These are phyloP conservation scores for Arthroderma sp. DNA, from an alignment of 2,329 filamentous ascomycete species.

Conservation along the genomic window DNA sequence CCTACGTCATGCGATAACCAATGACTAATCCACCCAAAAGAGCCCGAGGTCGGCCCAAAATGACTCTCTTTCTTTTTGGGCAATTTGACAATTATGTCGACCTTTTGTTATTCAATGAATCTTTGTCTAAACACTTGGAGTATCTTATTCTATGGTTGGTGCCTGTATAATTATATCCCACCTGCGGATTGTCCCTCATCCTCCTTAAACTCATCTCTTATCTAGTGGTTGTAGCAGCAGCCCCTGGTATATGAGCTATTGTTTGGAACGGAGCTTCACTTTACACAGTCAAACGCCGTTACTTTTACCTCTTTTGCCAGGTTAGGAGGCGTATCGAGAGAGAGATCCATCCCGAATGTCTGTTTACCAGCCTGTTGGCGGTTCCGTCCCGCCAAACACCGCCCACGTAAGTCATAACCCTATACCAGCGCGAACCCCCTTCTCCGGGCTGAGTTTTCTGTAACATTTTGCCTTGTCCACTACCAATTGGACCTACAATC, in stretches of 20 bases:
- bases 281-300: no score
- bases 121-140: neutral
- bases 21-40: neutral
- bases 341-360: slow-evolving; percentile 21
- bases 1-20: neutral
- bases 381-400: slow-evolving; percentile 65
- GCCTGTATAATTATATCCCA: neutral
- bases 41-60: neutral
- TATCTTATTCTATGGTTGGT: neutral
- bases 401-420: slow-evolving; percentile 51
- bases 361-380: slow-evolving; percentile 40
- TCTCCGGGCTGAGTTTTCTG: neutral
- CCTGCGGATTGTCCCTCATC: neutral
- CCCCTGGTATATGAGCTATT: no score
- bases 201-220: no score
- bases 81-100: neutral
- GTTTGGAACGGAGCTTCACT: no score
- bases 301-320: no score
- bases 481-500: neutral
- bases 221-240: no score
- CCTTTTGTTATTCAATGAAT: neutral
- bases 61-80: neutral
- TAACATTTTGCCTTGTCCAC: neutral
- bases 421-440: neutral
- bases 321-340: neutral